phyloP scores from a whole-genome alignment of 495 filamentous ascomycete genomes.

The Zalerion maritima region DNA sequence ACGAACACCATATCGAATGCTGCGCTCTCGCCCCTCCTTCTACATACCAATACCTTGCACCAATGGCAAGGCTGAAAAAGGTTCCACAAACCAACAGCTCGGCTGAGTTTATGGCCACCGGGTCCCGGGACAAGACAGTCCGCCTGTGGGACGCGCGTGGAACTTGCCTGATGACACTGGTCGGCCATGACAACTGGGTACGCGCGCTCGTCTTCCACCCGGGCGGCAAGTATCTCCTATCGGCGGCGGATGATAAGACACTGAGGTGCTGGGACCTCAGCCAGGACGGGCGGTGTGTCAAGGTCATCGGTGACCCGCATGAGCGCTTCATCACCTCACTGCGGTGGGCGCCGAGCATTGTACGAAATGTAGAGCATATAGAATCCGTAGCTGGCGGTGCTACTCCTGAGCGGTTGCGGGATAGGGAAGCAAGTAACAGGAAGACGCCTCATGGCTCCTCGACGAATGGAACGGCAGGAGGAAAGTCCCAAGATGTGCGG shows the following conservation, averaged over 20 bases:
- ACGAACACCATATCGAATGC: constrained; percentile 68
- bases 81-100: constrained; percentile 45
- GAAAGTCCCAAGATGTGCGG: constrained; percentile 10
- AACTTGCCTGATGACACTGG: constrained; percentile 54
- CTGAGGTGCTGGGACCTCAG: constrained; percentile 70
- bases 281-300: constrained; percentile 65
- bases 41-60: constrained; percentile 48
- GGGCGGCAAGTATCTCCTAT: constrained; percentile 64
- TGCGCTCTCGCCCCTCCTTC: constrained; percentile 59
- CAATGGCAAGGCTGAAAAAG: constrained; percentile 60
- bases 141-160: constrained; percentile 63
- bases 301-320: constrained; percentile 54
- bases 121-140: constrained; percentile 63
- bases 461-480: constrained; percentile 19
- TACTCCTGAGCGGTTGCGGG: too few species aligned
- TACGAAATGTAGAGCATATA: constrained; percentile 22
- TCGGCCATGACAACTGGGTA: constrained; percentile 78
- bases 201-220: constrained; percentile 62
- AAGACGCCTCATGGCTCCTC: constrained; percentile 24
- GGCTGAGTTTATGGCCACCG: constrained; percentile 66
- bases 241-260: constrained; percentile 61
- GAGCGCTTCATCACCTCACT: constrained; percentile 62
- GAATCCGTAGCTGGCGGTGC: too few species aligned
- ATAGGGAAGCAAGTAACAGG: constrained; percentile 32
- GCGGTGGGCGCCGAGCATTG: constrained; percentile 55